Evolutionary conservation across 768 basidiomycete genomes (phyloP), one percentile per base, ranked within the genome.

Genomic region (Floccularia luteovirens): DNA sequence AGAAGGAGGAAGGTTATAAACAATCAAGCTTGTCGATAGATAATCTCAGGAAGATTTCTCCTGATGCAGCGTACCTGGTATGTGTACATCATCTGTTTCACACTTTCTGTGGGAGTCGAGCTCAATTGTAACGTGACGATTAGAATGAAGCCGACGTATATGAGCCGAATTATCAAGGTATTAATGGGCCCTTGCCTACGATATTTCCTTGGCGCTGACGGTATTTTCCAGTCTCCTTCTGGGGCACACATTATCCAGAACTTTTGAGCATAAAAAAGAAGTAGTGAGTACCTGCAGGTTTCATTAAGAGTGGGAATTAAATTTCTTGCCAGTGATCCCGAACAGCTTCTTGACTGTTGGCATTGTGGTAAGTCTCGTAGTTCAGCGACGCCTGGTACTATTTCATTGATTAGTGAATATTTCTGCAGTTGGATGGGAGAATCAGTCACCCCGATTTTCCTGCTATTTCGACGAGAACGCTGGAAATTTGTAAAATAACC

Each of bases 121-220:
- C 10, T 47, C 34, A 38, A 17, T 23, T 20, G 12, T 30, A 1
- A 30, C 24, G 12, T 20, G 8, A 12, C 21, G 14, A 38, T 1
- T 43, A 70, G 70, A 73, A 72, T 39, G 71, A 73, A 44, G 67
- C 69, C 1, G 71, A 72, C 47, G 65, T 70, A 6, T 60, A 72
- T 38, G 69, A 73, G 43, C 66, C 67, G 10, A 66, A 70, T 42
- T 56, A 63, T 42, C 49, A 69, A 57, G 60, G 67, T 68, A 44
- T 19, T 45, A 31, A 16, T 16, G 13, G 16, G n/a, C 38, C 33
- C 24, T 19, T 2, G 1, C 19, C 23, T 16, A n/a, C 24, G 21
- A 20, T 24, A 13, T 31, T 8, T 11, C n/a, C n/a, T n/a, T n/a
- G n/a, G n/a, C n/a, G n/a, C n/a, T n/a, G n/a, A n/a, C n/a, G 16